Evolutionary conservation across 2,329 filamentous ascomycete species (phyloP).

Genomic region (Bipolaris sorokiniana): DNA sequence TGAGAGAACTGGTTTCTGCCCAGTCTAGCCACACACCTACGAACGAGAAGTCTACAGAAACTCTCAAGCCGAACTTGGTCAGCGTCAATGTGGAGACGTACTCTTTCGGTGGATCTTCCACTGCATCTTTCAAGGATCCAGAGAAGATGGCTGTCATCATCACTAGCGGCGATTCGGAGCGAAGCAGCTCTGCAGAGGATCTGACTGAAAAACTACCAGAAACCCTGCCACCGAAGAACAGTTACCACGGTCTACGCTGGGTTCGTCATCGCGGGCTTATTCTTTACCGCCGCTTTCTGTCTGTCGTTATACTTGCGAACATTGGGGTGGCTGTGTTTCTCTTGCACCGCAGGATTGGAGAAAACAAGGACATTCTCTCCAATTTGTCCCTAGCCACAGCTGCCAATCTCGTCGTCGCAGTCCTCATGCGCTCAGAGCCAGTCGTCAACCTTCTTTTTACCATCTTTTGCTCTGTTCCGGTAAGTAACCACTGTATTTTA

Average conservation of each 20-base stretch:
- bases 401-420: constrained; percentile 42
- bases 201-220: constrained; percentile 22
- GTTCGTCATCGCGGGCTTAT: constrained; percentile 42
- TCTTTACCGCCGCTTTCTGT: constrained; percentile 41
- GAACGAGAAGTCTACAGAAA: background rate
- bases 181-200: constrained; percentile 14
- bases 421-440: constrained; percentile 46
- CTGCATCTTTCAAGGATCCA: constrained; percentile 1
- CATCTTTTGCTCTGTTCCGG: constrained; percentile 43
- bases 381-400: constrained; percentile 45
- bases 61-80: background rate
- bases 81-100: background rate
- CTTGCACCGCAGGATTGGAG: constrained; percentile 27
- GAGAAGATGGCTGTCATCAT: constrained; percentile 16
- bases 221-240: constrained; percentile 35
- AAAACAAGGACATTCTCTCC: constrained; percentile 28
- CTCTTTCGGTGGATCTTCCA: background rate
- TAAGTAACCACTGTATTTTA: constrained; percentile 3
- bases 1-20: constrained; percentile 42
- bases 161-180: constrained; percentile 22
- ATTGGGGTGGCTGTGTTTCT: constrained; percentile 33
- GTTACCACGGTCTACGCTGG: constrained; percentile 40
- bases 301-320: constrained; percentile 36
- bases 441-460: constrained; percentile 48
- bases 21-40: constrained; percentile 9